These are phyloP conservation scores for Schoenoplectus tabernaemontani DNA, from an alignment of 202 grass and related monocot species.

Conservation along the genomic window DNA sequence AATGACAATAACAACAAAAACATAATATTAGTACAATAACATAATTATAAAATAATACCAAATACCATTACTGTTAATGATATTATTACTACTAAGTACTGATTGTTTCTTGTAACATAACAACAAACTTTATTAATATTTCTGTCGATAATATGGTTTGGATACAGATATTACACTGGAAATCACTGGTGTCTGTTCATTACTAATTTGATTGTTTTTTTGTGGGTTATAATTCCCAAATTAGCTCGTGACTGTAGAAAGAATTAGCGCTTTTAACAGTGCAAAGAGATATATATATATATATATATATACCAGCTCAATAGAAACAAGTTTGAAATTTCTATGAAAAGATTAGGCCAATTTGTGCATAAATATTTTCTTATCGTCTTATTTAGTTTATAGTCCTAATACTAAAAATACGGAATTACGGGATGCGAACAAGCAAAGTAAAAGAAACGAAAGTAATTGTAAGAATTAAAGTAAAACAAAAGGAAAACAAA, in stretches of 20 bases:
- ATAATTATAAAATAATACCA: background rate
- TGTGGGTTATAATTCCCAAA: too few species aligned
- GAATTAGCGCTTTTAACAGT: too few species aligned
- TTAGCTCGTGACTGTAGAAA: too few species aligned
- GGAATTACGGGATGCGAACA: background rate
- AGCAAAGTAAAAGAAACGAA: background rate
- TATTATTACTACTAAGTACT: background rate
- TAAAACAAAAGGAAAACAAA: background rate
- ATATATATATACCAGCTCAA: background rate
- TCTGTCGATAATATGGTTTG: background rate
- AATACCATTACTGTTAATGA: too few species aligned
- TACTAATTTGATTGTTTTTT: too few species aligned
- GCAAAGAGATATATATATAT: too few species aligned
- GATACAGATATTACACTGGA: background rate
- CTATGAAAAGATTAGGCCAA: too few species aligned
- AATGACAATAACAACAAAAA: background rate
- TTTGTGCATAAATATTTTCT: too few species aligned
- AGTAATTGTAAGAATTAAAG: background rate
- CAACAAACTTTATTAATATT: background rate
- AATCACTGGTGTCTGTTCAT: background rate
- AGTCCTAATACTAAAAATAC: background rate
- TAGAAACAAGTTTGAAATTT: background rate
- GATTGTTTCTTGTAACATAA: background rate
- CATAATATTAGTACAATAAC: background rate
- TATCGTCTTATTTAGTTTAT: too few species aligned